A percentile compares a stretch with the other conserved stretches of the same genome.
These are phyloP conservation scores for Discostella stelligera DNA, from an alignment of 352 stramenopile species.

Conservation along the genomic window DNA sequence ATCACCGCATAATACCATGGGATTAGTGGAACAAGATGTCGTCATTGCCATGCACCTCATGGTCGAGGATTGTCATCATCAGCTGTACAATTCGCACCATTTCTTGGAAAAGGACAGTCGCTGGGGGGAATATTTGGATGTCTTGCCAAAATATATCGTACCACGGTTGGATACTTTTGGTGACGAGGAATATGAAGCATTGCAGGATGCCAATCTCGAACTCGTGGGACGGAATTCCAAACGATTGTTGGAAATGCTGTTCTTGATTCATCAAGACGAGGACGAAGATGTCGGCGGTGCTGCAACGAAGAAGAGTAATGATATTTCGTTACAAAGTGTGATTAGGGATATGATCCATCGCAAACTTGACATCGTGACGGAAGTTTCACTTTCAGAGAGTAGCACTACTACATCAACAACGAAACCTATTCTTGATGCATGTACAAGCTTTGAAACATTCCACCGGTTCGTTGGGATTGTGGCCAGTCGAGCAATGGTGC, in stretches of 20 bases:
- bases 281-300: not conserved
- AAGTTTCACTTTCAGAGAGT: slow-evolving; percentile 1
- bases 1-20: slow-evolving; percentile 13
- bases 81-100: not conserved
- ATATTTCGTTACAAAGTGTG: slow-evolving; percentile 17
- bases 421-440: slow-evolving; percentile 2
- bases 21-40: slow-evolving; percentile 45
- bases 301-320: not conserved
- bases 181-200: slow-evolving; percentile 27
- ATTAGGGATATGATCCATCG: slow-evolving; percentile 41
- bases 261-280: not conserved
- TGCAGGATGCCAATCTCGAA: slow-evolving; percentile 36
- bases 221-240: slow-evolving; percentile 15
- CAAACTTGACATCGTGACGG: not conserved
- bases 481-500: slow-evolving; percentile 42
- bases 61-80: slow-evolving; percentile 39
- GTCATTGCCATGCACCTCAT: slow-evolving; percentile 50
- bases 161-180: slow-evolving; percentile 51
- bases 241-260: slow-evolving; percentile 17
- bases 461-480: slow-evolving; percentile 42
- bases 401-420: not conserved
- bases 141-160: slow-evolving; percentile 29
- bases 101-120: slow-evolving; percentile 4
- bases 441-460: slow-evolving; percentile 38
- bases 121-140: slow-evolving; percentile 38